Base-by-base conservation (phyloP, 2,329 filamentous ascomycete species). In the Aspergillaceae sp. region DNA sequence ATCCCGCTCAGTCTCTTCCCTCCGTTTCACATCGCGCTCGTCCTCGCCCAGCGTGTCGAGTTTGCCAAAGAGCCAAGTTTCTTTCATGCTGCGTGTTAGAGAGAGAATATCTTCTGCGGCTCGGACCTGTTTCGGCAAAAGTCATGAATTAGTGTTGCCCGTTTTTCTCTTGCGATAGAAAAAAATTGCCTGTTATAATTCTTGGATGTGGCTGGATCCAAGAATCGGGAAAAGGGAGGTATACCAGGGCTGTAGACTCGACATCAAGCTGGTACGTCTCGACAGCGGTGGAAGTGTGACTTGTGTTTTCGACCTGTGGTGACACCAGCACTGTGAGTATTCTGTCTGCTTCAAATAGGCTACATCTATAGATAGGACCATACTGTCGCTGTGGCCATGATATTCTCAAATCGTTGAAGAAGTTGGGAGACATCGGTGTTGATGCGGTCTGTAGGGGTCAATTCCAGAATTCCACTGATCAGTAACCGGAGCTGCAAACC, bases 1-100 rank as follows among this genome's bases (percentile, higher is more conserved):
- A 55, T 74, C 69, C 43, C 66, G 64, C 51, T 78, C 75, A 30
- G 74, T 62, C 50, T 65, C 62, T 63, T 70, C 56, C 49, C 68
- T 57, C 49, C 69, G 58, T 56, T 70, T 56, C 7, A 63, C 54
- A 44, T 71, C 66, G 19, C 63, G 56, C 30, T 67, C 66, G 36
- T 70, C 61, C 46, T 67, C 66, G 9, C 68, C 73, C 1, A 83
- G 59, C 0, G 78, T 82, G 47, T 82, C 74, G 38, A 84, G 69
- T 47, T 78, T 77, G 3, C 82, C 82, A 55, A 83, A 83, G 4
- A 84, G 68, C 82, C 82, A 84, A 26, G 79, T 70, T 58, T 84
- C 81, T 58, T 84, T 83, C 65, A 85, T 69, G 28, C 75, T 73
- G 26, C 81, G 74, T 28, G 78, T 80, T 9, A 84, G 61, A 8